Conservation (phyloP, 2,329 filamentous ascomycete species). For the Akanthomyces lecanii region DNA sequence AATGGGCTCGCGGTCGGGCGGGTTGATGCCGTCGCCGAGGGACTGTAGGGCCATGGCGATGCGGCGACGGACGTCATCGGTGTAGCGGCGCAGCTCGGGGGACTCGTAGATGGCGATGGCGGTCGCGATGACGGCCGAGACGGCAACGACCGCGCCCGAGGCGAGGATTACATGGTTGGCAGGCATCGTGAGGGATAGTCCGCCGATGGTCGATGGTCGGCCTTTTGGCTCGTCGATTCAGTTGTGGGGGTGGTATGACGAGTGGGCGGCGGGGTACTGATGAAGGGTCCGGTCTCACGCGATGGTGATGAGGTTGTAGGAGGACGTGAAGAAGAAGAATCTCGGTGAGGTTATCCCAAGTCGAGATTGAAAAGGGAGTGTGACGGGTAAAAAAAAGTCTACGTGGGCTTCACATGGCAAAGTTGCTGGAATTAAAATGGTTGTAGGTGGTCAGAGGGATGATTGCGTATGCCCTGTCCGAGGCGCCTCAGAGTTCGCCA, state of each 20-base stretch:
- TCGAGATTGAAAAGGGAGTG: background rate
- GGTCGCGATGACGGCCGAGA: conserved; percentile 53
- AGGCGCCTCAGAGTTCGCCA: conserved; percentile 11
- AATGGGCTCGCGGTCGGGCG: conserved; percentile 46
- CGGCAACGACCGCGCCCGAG: conserved; percentile 55
- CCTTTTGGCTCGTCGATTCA: background rate
- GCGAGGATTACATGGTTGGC: conserved; percentile 52
- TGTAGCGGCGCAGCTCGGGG: conserved; percentile 58
- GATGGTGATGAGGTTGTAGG: background rate
- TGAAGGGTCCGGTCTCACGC: background rate
- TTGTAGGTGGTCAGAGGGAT: conserved; percentile 3
- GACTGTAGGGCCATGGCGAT: conserved; percentile 58
- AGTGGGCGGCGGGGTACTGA: background rate
- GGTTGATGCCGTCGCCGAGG: conserved; percentile 53
- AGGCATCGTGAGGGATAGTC: conserved; percentile 40
- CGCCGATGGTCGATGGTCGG: background rate
- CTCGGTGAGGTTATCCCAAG: background rate
- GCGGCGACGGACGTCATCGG: conserved; percentile 57
- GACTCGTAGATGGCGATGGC: conserved; percentile 61
- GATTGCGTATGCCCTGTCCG: conserved; percentile 19
- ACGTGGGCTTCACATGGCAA: conserved; percentile 10
- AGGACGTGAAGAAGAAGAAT: background rate
- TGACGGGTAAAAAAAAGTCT: background rate
- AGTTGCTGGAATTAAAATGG: background rate
- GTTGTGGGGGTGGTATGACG: conserved; percentile 1